Evolutionary conservation across 1,284 basidiomycete species (phyloP), one percentile per base, ranked within the genome.

Genomic region (Microbotryomycetes sp.): DNA sequence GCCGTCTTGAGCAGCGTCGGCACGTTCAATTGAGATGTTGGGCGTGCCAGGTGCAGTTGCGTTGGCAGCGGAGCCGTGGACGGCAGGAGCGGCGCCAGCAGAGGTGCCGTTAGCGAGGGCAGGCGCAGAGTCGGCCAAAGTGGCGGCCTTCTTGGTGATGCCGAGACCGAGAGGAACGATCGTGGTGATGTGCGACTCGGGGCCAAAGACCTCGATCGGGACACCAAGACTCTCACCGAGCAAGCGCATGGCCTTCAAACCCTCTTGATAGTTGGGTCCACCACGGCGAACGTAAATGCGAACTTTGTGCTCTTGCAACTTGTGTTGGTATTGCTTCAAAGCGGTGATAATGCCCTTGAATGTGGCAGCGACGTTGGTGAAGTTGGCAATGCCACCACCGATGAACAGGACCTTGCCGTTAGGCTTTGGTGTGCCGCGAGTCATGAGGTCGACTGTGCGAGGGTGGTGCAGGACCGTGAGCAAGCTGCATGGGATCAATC

Each of bases 331-430:
- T 79, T 92, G 88, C 82, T 96, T 89, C 72, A 98, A 83, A 23
- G 94, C 94, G 64, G 86, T 89, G 77, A 98, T 97, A 82, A 97
- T 98, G 71, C 94, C 94, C 83, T 97, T 97, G 87, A 98, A 98
- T 67, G 94, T 98, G 19, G 94, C 88, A 47, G 94, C 94, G 71
- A 98, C 69, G 77, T 98, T 97, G 76, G 93, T 97, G 80, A 98
- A 98, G 86, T 98, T 98, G 81, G 94, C 94, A 70, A 97, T 97
- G 80, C 94, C 94, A 81, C 96, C 96, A 78, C 94, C 96, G 70
- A 98, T 97, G 83, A 98, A 97, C 77, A 98, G 88, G 75, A 98
- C 85, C 81, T 98, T 98, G 80, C 94, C 94, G 56, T 92, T 82
- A 50, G 86, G 81, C 74, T 86, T 81, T 58, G 89, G 87, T 51